Percentiles rank a stretch among this genome's conserved stretches.
Conservation (phyloP, 495 filamentous ascomycete species). For the Viridothelium virens region DNA sequence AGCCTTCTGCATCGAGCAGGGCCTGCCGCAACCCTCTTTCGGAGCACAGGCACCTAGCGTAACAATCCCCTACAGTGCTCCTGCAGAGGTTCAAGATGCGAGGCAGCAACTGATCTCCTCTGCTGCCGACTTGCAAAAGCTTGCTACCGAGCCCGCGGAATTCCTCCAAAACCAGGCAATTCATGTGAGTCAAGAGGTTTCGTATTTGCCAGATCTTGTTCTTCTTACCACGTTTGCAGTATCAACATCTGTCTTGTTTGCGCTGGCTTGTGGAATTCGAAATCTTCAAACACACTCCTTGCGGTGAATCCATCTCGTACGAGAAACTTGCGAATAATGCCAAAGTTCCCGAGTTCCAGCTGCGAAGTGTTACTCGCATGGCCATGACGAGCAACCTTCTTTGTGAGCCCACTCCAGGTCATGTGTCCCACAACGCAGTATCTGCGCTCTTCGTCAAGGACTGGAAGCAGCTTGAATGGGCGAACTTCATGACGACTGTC, state of each 20-base stretch:
- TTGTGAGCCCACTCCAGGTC: constrained; percentile 20
- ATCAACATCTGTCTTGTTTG: constrained; percentile 27
- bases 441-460: constrained; percentile 28
- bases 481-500: constrained; percentile 21
- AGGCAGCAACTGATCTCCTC: neutral
- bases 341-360: constrained; percentile 24
- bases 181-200: neutral
- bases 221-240: constrained; percentile 15
- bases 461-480: constrained; percentile 23
- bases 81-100: neutral
- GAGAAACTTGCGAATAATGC: constrained; percentile 25
- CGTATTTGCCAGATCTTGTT: neutral
- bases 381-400: constrained; percentile 34
- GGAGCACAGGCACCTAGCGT: neutral
- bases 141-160: neutral
- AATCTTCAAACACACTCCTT: constrained; percentile 28
- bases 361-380: constrained; percentile 35
- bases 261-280: constrained; percentile 30
- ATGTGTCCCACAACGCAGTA: constrained; percentile 29
- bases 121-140: constrained; percentile 4
- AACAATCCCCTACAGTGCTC: neutral
- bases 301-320: constrained; percentile 27
- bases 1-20: neutral
- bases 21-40: constrained; percentile 3
- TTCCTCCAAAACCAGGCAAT: neutral